A percentile compares a stretch with the other conserved stretches of the same genome.
Evolutionary conservation across 371 early-diverging fungal species (phyloP).

Genomic region (Lichtheimia ramosa): DNA sequence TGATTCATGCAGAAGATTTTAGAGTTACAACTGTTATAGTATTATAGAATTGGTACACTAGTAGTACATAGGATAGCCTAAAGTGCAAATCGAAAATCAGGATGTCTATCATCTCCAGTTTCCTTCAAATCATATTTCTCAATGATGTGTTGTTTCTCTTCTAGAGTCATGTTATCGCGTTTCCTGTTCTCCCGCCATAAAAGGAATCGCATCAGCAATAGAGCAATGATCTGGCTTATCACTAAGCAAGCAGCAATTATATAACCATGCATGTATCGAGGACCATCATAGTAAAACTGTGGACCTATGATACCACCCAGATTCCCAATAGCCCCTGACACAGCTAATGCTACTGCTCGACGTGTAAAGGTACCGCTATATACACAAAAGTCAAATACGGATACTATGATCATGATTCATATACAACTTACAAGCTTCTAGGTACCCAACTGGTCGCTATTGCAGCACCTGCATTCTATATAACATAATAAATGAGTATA

Average conservation of each 20-base stretch:
- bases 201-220: conserved; percentile 8
- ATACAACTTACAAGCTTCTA: background rate
- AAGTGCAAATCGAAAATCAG: conserved; percentile 6
- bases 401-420: too few species aligned
- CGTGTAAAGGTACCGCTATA: background rate
- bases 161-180: background rate
- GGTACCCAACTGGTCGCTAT: too few species aligned
- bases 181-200: conserved; percentile 8
- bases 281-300: conserved; percentile 3
- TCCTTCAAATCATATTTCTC: background rate
- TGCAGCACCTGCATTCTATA: too few species aligned
- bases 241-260: conserved; percentile 5
- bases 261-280: background rate
- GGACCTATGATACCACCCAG: background rate
- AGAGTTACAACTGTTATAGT: too few species aligned
- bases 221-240: background rate
- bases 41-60: too few species aligned
- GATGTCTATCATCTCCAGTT: conserved; percentile 1
- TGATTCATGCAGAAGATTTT: too few species aligned
- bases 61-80: background rate
- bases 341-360: background rate
- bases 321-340: too few species aligned
- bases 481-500: too few species aligned
- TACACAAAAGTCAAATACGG: too few species aligned
- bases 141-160: conserved; percentile 3